Conservation (phyloP, 2,329 filamentous ascomycete species). For the Fusarium subglutinans region DNA sequence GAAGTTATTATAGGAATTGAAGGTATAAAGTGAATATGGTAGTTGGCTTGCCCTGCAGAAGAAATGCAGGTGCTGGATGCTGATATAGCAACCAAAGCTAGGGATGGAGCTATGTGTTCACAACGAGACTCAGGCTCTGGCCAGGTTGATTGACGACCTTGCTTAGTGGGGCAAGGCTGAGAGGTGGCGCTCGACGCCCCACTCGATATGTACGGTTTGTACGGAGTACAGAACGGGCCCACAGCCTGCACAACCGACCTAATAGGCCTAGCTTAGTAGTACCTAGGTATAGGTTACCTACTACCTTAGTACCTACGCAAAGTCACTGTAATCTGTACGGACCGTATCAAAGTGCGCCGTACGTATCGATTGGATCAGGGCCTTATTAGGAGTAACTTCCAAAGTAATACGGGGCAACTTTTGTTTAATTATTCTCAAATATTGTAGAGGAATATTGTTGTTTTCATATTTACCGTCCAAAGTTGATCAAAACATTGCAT, state of each 20-base stretch:
- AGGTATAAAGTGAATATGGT: background rate
- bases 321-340: too few relatives aligned
- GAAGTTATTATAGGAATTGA: background rate
- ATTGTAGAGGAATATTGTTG: background rate
- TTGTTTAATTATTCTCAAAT: background rate
- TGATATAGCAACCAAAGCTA: background rate
- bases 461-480: background rate
- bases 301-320: too few relatives aligned
- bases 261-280: too few relatives aligned
- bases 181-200: background rate
- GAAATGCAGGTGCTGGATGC: background rate
- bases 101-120: conserved; percentile 29
- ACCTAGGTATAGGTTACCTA: too few relatives aligned
- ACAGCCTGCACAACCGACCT: too few relatives aligned
- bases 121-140: background rate
- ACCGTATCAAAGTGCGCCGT: too few relatives aligned
- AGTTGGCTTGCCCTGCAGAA: background rate
- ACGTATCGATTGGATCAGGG: too few relatives aligned
- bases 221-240: too few relatives aligned
- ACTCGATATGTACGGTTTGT: too few relatives aligned
- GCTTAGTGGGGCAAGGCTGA: background rate
- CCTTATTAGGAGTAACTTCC: background rate
- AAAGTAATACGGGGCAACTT: background rate
- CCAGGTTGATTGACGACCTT: background rate
- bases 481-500: background rate